Conservation (phyloP, 495 filamentous ascomycete species). For the Aspergillus homomorphus region DNA sequence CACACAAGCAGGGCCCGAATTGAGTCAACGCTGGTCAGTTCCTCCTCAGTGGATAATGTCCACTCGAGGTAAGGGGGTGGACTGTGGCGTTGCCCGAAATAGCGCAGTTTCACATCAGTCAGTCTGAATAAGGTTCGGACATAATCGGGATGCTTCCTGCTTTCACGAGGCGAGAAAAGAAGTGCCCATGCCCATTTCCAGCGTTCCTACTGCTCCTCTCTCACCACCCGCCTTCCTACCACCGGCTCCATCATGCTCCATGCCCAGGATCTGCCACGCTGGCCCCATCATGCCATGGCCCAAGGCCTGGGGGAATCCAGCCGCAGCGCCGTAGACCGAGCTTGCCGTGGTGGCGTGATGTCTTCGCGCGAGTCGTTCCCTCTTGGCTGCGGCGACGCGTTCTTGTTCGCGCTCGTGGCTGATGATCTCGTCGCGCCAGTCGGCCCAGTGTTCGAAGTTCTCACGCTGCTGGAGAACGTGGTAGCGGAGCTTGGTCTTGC, state of each 20-base stretch:
- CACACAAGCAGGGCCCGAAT: too few relatives aligned
- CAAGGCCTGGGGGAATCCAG: slow-evolving; percentile 32
- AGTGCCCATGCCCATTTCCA: slow-evolving; percentile 4
- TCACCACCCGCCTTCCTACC: slow-evolving; percentile 22
- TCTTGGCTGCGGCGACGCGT: slow-evolving; percentile 35
- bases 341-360: slow-evolving; percentile 23
- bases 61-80: too few relatives aligned
- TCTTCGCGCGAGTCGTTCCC: slow-evolving; percentile 30
- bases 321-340: slow-evolving; percentile 26
- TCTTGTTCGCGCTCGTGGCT: slow-evolving; percentile 44
- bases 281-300: slow-evolving; percentile 47
- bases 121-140: too few relatives aligned
- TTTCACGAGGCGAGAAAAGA: slow-evolving; percentile 5
- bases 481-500: slow-evolving; percentile 54
- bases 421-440: slow-evolving; percentile 57
- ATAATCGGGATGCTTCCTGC: too few relatives aligned
- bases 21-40: too few relatives aligned
- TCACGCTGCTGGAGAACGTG: slow-evolving; percentile 59
- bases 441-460: slow-evolving; percentile 57
- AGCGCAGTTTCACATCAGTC: too few relatives aligned
- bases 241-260: slow-evolving; percentile 31
- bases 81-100: too few relatives aligned
- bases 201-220: background rate
- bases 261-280: slow-evolving; percentile 45
- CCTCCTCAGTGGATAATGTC: too few relatives aligned